phyloP scores from a whole-genome alignment of 208 protist genomes.

The Trypanosoma brucei region DNA sequence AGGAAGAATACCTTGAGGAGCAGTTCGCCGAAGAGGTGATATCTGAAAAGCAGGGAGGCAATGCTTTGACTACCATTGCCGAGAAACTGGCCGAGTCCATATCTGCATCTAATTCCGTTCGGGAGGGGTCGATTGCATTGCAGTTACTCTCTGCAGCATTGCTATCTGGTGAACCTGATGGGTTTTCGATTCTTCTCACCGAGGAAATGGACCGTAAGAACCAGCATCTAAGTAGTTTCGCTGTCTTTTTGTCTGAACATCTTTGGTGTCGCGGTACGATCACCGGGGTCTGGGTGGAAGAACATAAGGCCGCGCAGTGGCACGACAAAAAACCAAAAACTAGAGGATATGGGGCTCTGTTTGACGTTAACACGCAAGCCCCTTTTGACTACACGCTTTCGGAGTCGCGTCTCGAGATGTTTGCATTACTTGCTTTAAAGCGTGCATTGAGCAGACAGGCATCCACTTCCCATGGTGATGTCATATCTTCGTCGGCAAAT shows the following conservation, averaged over 20 bases:
- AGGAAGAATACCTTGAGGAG: conserved; percentile 32
- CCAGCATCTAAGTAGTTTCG: conserved; percentile 29
- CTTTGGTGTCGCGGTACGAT: conserved; percentile 31
- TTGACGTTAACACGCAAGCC: conserved; percentile 31
- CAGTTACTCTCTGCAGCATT: conserved; percentile 46
- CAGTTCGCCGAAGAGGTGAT: conserved; percentile 39
- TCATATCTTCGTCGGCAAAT: background rate
- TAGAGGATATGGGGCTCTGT: conserved; percentile 17
- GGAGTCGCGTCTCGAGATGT: conserved; percentile 62
- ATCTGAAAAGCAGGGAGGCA: conserved; percentile 1
- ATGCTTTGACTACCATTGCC: conserved; percentile 19
- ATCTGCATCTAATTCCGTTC: conserved; percentile 21
- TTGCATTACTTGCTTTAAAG: conserved; percentile 40
- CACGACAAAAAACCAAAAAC: conserved; percentile 36
- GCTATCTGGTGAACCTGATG: conserved; percentile 56
- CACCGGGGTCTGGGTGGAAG: conserved; percentile 44
- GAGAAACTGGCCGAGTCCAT: conserved; percentile 34
- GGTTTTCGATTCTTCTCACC: conserved; percentile 62
- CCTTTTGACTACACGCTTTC: conserved; percentile 42
- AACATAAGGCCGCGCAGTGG: conserved; percentile 75
- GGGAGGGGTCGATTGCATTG: conserved; percentile 43
- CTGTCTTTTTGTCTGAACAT: conserved; percentile 33
- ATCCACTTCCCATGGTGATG: background rate
- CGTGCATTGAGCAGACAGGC: conserved; percentile 22
- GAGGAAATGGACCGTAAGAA: conserved; percentile 51